Evolutionary conservation across 352 stramenopile species (phyloP), one percentile per base, ranked within the genome.

Genomic region (Pythium sukuiense): DNA sequence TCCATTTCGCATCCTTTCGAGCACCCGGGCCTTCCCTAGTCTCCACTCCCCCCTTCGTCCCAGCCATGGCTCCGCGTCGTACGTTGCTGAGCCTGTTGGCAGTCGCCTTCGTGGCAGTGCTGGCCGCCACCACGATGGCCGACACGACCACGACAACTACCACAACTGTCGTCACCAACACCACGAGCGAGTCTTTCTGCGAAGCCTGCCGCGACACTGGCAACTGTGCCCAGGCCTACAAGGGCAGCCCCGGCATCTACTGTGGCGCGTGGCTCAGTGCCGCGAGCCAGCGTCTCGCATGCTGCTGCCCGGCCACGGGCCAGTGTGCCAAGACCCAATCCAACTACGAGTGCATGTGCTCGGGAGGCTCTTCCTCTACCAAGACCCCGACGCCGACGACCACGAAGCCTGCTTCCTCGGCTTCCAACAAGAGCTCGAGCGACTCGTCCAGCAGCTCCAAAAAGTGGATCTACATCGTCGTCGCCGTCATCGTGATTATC

Each of bases 281-380:
- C 2, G 55, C 59, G 6, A 71, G 49, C 49, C 48, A 69, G 58
- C 59, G 67, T 2, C 35, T 70, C 24, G 63, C 70, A 6, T 76
- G 70, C 65, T 76, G 70, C 61, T 76, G 70, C 45, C 64, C 69
- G 3, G 55, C 63, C 2, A 62, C 16, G 12, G 70, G 54, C 24
- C 29, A 58, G 55, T 66, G 59, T 35, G 35, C 33, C 61, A 59
- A 53, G 45, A 27, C 43, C 14, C 13, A 39, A 16, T 61, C 39
- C 45, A 67, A 65, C 64, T 69, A 67, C 55, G 33, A 64, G 37
- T 76, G 70, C 59, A 29, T 56, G n/a, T 76, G 65, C 64, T 53
- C 50, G 46, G 0, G 16, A 14, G 46, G 46, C 12, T 41, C 32
- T 24, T 27, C 30, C 20, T 53, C 33, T 27, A 18, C 53, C 26